These are phyloP conservation scores for Starmera pachycereana DNA, from an alignment of 805 yeast species.

Conservation along the genomic window DNA sequence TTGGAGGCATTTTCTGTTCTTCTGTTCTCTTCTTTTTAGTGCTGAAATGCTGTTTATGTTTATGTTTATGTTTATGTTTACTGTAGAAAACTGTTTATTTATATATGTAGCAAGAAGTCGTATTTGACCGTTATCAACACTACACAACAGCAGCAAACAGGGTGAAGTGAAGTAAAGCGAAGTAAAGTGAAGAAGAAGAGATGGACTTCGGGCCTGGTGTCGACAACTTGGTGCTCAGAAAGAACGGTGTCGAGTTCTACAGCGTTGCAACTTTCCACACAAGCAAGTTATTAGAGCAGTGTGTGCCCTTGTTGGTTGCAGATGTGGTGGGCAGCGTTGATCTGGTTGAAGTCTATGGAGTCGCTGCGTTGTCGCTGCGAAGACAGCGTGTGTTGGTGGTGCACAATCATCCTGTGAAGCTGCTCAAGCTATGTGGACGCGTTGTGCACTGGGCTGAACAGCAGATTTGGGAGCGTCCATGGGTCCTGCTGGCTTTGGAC, in stretches of 20 bases:
- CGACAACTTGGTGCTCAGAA: constrained; percentile 16
- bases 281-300: constrained; percentile 19
- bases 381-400: constrained; percentile 19
- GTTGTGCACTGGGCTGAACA: constrained; percentile 12
- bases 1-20: constrained; percentile 33
- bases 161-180: no score
- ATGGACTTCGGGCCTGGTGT: constrained; percentile 18
- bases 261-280: constrained; percentile 24
- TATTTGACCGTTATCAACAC: no score
- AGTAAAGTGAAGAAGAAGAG: no score
- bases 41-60: no score
- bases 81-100: no score
- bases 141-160: no score
- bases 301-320: constrained; percentile 21
- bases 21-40: neutral
- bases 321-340: constrained; percentile 18
- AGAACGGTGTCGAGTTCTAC: constrained; percentile 21
- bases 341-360: constrained; percentile 18
- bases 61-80: no score
- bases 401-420: constrained; percentile 32
- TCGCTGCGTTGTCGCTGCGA: constrained; percentile 11
- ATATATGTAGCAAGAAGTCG: no score
- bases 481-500: no score
- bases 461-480: no score
- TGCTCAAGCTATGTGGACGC: constrained; percentile 26